Base-by-base conservation (phyloP, 129 eudicot species). In the Lactuca sativa region DNA sequence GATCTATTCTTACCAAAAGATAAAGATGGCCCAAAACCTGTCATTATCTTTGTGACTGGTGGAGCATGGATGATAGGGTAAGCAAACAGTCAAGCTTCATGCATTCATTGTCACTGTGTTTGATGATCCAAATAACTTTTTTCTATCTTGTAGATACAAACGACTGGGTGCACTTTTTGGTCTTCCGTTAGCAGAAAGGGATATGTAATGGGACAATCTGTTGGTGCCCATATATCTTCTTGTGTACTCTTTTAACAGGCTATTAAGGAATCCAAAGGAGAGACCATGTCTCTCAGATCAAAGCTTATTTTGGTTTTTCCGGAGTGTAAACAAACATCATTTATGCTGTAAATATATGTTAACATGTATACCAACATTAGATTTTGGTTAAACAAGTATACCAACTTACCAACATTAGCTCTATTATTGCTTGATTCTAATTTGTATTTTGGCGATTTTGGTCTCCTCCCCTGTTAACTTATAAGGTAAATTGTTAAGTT, bases 21-120 rank as follows among this genome's bases (percentile, higher is more conserved):
- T 55, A 57, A 36, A n/a, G 95, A 82, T 56, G 70, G 84, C 31
- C 81, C 75, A 12, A 90, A 90, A 72, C 97, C 97, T 14, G 87
- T 90, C 37, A 84, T 90, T 62, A 76, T 80, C 55, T 90, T 90
- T 79, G 91, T 90, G 51, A 90, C 97, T 56, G 97, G 97, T 64
- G 95, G 97, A 56, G 97, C 97, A 33, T 90, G 97, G 97, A 90
- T 85, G 77, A 87, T 90, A 60, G 97, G 97, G 95, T 87, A 47
- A 71, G 77, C 66, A 63, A 47, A 3, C 4, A 34, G 2, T 60
- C 73, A 44, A 37, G 12, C 12, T 47, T n/a, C 51, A 62, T 33
- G 11, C 14, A 17, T 62, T 16, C 66, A 3, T 61, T 33, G 10
- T 1, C 3, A n/a, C 54, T 12, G 15, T 48, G 54, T 51, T 53